A percentile compares a stretch with the other conserved stretches of the same genome.
Conservation (phyloP, 164 flowering plant genomes). For the Nymphaea colorata region DNA sequence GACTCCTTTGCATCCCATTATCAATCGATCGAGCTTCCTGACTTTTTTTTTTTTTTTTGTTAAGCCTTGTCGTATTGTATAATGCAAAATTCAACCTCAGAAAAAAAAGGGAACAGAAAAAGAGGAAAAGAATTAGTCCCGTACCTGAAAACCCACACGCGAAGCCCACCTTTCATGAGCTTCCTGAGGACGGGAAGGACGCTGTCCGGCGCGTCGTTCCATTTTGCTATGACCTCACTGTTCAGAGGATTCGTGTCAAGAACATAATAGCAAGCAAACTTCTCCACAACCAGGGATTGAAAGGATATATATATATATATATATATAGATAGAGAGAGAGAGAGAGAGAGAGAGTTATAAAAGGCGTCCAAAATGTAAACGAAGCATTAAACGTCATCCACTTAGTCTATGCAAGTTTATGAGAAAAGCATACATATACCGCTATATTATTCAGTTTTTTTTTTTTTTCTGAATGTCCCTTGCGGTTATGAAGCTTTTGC, state of each 20-base stretch:
- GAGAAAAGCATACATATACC: neutral
- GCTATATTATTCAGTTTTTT: neutral
- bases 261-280: neutral
- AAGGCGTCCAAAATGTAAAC: neutral
- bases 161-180: slow-evolving; percentile 33
- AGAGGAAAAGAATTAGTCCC: neutral
- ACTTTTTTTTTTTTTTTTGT: no score
- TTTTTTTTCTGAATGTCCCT: no score
- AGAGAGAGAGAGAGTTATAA: neutral
- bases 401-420: neutral
- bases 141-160: slow-evolving; percentile 59
- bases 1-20: no score
- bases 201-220: slow-evolving; percentile 31
- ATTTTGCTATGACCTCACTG: slow-evolving; percentile 24
- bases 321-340: no score
- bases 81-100: no score
- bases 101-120: no score
- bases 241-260: neutral
- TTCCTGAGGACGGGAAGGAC: slow-evolving; percentile 32
- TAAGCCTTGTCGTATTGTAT: no score
- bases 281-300: neutral
- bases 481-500: no score
- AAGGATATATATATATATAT: neutral
- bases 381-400: neutral
- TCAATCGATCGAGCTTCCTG: no score